Evolutionary conservation across 352 stramenopile species (phyloP), one percentile per base, ranked within the genome.

Genomic region (Pythium catenulatum): DNA sequence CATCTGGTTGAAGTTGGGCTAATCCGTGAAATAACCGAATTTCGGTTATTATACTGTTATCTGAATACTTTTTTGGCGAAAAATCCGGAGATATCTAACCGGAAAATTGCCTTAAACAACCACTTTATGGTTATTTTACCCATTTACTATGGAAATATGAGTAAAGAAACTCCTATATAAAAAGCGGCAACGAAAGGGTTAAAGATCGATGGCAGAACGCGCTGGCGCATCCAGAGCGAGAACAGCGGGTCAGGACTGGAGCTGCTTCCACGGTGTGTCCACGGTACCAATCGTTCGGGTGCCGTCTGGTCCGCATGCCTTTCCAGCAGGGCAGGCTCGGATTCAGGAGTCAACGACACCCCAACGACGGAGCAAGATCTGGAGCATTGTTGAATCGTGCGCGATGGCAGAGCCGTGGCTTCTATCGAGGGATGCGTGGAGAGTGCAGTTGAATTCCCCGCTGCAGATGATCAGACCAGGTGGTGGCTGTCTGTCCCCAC

Each of bases 371-470:
- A 85, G 39, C 19, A 78, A 52, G 8, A 43, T 25, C 3, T 23
- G 15, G 15, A 85, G 45, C 21, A 6, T 30, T 2, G 36, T 48
- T 23, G 65, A 85, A 27, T 73, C 50, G 30, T 56, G 2, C 11
- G 23, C 45, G 2, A 13, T 23, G 1, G n/a, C 41, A 3, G n/a
- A 17, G 4, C 15, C 11, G 7, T 43, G 52, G n/a, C 65, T 85
- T 1, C 65, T 25, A 37, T 79, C 78, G 1, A 72, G 41, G 1
- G 30, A n/a, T 2, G 30, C 25, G 54, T 85, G 30, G 1, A 73
- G 43, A 13, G 66, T 73, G 45, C 78, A 85, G 52, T 78, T 85
- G 50, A 85, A 85, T 34, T 85, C 78, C 4, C 78, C 78, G 6
- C 78, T 66, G 3, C 70, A n/a, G n/a, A n/a, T n/a, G n/a, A n/a